phyloP scores from a whole-genome alignment of 768 basidiomycete species.

The Podaxis sp. region DNA sequence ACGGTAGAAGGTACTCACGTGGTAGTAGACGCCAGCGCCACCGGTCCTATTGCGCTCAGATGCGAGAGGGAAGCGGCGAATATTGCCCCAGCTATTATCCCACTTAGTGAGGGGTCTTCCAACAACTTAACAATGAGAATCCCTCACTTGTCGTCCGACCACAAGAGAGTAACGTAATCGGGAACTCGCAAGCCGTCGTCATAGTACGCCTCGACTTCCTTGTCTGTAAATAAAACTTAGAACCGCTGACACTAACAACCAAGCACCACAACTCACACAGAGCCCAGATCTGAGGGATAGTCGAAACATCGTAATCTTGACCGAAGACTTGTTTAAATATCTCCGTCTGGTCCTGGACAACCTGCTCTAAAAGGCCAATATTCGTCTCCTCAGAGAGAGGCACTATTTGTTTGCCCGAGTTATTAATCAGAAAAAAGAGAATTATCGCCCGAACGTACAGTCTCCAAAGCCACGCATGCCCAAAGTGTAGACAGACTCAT shows the following conservation, averaged over 20 bases:
- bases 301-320: conserved; percentile 42
- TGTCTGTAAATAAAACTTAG: conserved; percentile 28
- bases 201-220: conserved; percentile 69
- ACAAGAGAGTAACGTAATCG: conserved; percentile 65
- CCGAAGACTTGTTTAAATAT: conserved; percentile 55
- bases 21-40: conserved; percentile 73
- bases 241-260: not conserved
- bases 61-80: conserved; percentile 56
- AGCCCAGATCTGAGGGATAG: conserved; percentile 67
- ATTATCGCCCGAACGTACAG: conserved; percentile 29
- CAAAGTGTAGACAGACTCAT: conserved; percentile 63
- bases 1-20: conserved; percentile 35
- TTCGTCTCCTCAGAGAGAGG: conserved; percentile 52
- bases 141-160: conserved; percentile 71
- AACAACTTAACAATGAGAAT: not conserved
- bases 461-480: conserved; percentile 71
- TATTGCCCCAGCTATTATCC: conserved; percentile 59
- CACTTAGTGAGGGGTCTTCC: not conserved
- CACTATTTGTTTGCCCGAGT: conserved; percentile 29
- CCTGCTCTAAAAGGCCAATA: conserved; percentile 50
- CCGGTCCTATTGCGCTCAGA: conserved; percentile 61
- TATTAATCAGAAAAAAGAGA: not conserved
- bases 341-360: conserved; percentile 60
- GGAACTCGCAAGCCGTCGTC: conserved; percentile 60
- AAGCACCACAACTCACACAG: conserved; percentile 38